Conservation (phyloP, 2,329 filamentous ascomycete species). For the Pseudocercospora ulei region DNA sequence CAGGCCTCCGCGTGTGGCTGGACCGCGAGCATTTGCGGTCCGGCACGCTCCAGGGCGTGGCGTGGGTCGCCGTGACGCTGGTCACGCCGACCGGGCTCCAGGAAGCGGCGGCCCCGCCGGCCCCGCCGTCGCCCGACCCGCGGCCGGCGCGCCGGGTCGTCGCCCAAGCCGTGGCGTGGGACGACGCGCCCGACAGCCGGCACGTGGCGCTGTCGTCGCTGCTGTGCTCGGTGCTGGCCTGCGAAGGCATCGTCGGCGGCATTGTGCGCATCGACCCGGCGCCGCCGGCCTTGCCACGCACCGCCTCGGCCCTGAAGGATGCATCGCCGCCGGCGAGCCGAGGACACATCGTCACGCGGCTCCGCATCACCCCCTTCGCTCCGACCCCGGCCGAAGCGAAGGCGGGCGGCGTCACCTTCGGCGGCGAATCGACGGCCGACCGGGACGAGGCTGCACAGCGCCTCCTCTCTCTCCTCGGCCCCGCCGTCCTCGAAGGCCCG, state of each 20-base stretch:
- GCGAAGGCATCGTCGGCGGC: conserved; percentile 66
- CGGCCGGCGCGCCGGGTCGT: conserved; percentile 58
- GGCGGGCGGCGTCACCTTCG: conserved; percentile 64
- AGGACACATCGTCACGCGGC: conserved; percentile 48
- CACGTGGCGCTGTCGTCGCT: conserved; percentile 69
- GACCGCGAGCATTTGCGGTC: conserved; percentile 65
- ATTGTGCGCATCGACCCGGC: conserved; percentile 81
- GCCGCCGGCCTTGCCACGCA: conserved; percentile 58
- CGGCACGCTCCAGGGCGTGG: conserved; percentile 63
- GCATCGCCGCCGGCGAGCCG: conserved; percentile 35
- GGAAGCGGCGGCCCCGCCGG: conserved; percentile 60
- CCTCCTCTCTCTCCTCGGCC: conserved; percentile 61
- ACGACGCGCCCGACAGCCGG: conserved; percentile 73
- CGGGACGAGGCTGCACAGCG: conserved; percentile 65
- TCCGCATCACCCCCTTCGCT: conserved; percentile 76
- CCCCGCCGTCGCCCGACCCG: conserved; percentile 52
- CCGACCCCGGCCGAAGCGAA: conserved; percentile 47
- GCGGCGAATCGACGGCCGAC: conserved; percentile 74
- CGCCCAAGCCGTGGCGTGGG: conserved; percentile 67
- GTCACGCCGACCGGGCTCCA: conserved; percentile 71
- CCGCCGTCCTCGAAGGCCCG: conserved; percentile 66
- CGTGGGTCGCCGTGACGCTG: conserved; percentile 74
- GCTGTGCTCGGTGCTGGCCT: conserved; percentile 64
- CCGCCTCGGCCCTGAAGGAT: conserved; percentile 42
- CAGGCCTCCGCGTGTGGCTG: conserved; percentile 68